Evolutionary conservation across 805 yeast genomes (phyloP), one percentile per base, ranked within the genome.

Genomic region (Zygoascus ofunaensis): DNA sequence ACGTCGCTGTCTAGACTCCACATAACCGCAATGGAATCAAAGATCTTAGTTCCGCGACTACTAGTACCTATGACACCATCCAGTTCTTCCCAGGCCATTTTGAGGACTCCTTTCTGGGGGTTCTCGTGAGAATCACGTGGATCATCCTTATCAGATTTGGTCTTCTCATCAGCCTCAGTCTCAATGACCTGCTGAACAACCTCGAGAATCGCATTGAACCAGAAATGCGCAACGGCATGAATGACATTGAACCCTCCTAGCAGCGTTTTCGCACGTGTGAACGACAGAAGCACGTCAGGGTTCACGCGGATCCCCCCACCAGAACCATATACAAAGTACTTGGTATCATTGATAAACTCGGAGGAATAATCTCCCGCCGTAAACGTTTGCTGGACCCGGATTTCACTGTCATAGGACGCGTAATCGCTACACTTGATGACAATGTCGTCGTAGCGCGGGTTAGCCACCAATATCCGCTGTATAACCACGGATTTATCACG

Each of bases 31-130:
- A 79, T 52, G 8, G 61, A 43, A n/a, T 78, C 79, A 53, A 82
- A 80, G 8, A 73, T 52, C 48, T 68, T 65, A 3, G 64, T 44
- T 0, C 87, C 87, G 49, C 71, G 73, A 38, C 65, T 66, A n/a
- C 56, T 54, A 1, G 78, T 70, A 1, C 92, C 94, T 50, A 72
- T 71, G 46, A 69, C 70, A 0, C 94, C 94, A 60, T 84, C 94
- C 52, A 81, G 64, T 0, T 74, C 70, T 2, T 66, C 65, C 80
- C 80, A 77, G 34, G 49, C 36, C 20, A 50, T 48, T 10, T 44
- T 34, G 34, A 55, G 55, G 19, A 41, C 24, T 21, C 47, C 54
- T 37, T 42, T 2, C 20, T n/a, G 19, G 4, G 28, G 37, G n/a
- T n/a, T 34, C 14, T 12, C 33, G 14, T n/a, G 37, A 34, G 14